phyloP scores from a whole-genome alignment of 2,329 filamentous ascomycete genomes.

The Lasiodiplodia citricola region DNA sequence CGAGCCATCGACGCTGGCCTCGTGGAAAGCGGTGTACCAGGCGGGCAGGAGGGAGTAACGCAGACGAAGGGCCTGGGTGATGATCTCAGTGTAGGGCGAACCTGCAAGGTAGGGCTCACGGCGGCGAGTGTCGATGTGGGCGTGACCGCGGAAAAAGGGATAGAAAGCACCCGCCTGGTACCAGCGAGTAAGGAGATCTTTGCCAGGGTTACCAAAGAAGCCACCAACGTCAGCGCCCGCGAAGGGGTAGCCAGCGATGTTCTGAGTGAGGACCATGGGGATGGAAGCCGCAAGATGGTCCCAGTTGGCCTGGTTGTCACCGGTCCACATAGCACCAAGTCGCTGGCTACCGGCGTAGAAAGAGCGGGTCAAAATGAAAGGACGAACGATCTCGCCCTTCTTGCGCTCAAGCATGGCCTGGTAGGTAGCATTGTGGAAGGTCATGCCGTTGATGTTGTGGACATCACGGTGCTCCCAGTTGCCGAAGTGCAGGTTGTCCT shows the following conservation, averaged over 20 bases:
- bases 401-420: constrained; percentile 83
- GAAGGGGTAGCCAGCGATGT: constrained; percentile 92
- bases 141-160: constrained; percentile 96
- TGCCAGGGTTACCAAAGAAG: constrained; percentile 96
- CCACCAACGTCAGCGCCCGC: constrained; percentile 94
- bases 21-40: constrained; percentile 97
- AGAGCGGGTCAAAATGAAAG: constrained; percentile 90
- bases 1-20: constrained; percentile 79
- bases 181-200: constrained; percentile 91
- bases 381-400: constrained; percentile 81
- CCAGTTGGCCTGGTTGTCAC: constrained; percentile 95
- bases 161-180: constrained; percentile 97
- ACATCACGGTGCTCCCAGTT: constrained; percentile 97
- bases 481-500: constrained; percentile 91
- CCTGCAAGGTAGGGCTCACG: constrained; percentile 90
- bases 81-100: constrained; percentile 83
- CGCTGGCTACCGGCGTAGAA: constrained; percentile 93
- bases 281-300: constrained; percentile 85
- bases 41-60: constrained; percentile 88
- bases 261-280: constrained; percentile 92
- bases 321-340: constrained; percentile 96
- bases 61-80: constrained; percentile 84
- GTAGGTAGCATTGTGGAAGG: constrained; percentile 92
- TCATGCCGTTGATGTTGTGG: constrained; percentile 95
- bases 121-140: constrained; percentile 93